These are phyloP conservation scores for Ophiostoma populinum DNA, from an alignment of 2,329 filamentous ascomycete species.

Conservation along the genomic window DNA sequence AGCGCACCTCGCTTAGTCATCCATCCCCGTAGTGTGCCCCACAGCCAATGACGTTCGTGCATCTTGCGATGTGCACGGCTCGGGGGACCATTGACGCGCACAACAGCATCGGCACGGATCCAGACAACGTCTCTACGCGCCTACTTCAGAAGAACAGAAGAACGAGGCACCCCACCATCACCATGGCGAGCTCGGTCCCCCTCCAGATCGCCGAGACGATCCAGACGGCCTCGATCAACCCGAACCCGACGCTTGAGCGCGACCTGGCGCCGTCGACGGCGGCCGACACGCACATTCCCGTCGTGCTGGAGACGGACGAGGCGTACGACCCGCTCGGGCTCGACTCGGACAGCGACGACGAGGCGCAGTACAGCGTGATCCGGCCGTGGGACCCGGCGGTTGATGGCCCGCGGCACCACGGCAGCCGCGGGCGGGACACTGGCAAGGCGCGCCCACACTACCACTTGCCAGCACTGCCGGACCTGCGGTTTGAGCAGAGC, in stretches of 20 bases:
- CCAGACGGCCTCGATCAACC: conserved; percentile 65
- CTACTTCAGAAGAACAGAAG: not conserved
- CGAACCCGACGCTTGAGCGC: conserved; percentile 49
- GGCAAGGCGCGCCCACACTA: conserved; percentile 17
- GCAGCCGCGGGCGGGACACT: not conserved
- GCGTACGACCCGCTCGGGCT: conserved; percentile 36
- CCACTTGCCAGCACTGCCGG: conserved; percentile 51
- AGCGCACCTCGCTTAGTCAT: too few relatives aligned
- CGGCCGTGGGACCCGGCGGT: conserved; percentile 29
- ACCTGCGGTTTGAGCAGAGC: conserved; percentile 94
- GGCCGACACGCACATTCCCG: conserved; percentile 47
- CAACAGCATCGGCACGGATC: not conserved
- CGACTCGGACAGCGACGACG: conserved; percentile 24
- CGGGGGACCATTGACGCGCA: too few relatives aligned
- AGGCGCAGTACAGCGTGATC: conserved; percentile 48
- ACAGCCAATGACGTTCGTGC: too few relatives aligned
- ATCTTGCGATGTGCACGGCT: too few relatives aligned
- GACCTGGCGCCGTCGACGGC: conserved; percentile 70
- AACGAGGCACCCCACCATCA: too few relatives aligned
- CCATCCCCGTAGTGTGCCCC: too few relatives aligned
- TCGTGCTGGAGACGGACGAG: conserved; percentile 20
- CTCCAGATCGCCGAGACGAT: conserved; percentile 60
- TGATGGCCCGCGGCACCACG: not conserved
- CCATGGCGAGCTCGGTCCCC: conserved; percentile 39
- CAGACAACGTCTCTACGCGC: not conserved